A percentile compares a stretch with the other conserved stretches of the same genome.
These are phyloP conservation scores for Lactifluus pinguis DNA, from an alignment of 768 basidiomycete species.

Conservation along the genomic window DNA sequence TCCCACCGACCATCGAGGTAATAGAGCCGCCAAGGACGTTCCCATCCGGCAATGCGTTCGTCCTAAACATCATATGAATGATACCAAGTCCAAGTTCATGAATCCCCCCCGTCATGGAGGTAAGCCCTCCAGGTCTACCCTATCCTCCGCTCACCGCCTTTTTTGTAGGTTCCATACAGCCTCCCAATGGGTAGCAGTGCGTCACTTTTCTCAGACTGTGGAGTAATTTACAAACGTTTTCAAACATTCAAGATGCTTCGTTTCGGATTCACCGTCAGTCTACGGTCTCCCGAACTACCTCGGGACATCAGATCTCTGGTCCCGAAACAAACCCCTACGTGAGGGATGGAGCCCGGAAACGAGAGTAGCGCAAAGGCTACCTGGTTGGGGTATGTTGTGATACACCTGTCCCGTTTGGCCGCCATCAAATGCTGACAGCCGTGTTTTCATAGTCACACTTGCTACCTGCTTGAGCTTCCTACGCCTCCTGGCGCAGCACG, in stretches of 20 bases:
- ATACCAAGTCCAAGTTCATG: slow-evolving; percentile 11
- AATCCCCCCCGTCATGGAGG: slow-evolving; percentile 19
- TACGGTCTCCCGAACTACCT: background rate
- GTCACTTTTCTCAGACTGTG: background rate
- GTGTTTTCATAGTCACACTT: slow-evolving; percentile 27
- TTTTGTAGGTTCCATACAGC: background rate
- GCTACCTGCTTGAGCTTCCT: slow-evolving; percentile 33
- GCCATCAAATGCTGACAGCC: background rate
- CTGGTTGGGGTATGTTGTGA: slow-evolving; percentile 14
- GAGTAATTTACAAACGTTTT: background rate
- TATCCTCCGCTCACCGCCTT: background rate
- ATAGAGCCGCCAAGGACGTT: slow-evolving; percentile 13
- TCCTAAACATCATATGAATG: slow-evolving; percentile 14
- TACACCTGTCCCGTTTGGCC: background rate
- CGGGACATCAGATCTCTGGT: slow-evolving; percentile 13
- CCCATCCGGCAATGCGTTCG: slow-evolving; percentile 5
- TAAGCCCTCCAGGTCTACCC: background rate
- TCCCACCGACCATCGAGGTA: slow-evolving; percentile 1
- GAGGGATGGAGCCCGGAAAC: slow-evolving; percentile 6
- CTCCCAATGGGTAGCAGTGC: slow-evolving; percentile 10
- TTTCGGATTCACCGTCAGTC: background rate
- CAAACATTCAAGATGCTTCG: background rate
- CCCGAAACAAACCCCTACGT: slow-evolving; percentile 11
- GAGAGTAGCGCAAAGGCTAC: slow-evolving; percentile 14
- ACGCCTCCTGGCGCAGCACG: slow-evolving; percentile 26